Base-by-base conservation (phyloP, 2,329 filamentous ascomycete genomes). In the Nigrograna mackinnonii region DNA sequence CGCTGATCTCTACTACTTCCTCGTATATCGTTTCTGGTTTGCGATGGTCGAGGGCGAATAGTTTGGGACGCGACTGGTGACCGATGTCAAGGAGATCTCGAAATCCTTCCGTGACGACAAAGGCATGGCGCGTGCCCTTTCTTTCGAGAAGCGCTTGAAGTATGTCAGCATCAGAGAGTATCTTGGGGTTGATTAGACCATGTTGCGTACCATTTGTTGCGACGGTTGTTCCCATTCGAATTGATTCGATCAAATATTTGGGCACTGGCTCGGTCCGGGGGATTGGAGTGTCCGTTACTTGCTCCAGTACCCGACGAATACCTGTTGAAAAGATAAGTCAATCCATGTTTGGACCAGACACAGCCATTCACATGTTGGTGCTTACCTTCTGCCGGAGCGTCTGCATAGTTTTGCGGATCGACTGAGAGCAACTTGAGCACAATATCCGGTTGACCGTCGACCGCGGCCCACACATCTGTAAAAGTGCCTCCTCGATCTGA, bases 381-480 rank as follows among this genome's bases (percentile, higher is more conserved):
- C n/a, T n/a, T n/a, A 19, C 55, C 60, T 51, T 67, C 63, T 13
- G 53, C 57, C 3, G 63, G 63, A 4, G 63, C 63, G 50, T 67
- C 60, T 12, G 44, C 34, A 36, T 64, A 67, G 33, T 64, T 60
- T 2, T 38, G 32, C 2, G 62, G 63, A 40, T 64, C 61, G 39
- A 53, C 46, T 7, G 52, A 58, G n/a, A 67, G 42, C 2, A 66
- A 49, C 36, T 66, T 65, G 37, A 66, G 42, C 12, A 66, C 38
- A 16, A 64, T 56, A 19, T 45, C 37, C 30, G 56, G 21, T 4
- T 52, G 51, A 16, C 48, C 50, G 0, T 55, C 17, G 31, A 50
- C 56, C 18, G 57, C 61, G n/a, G n/a, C n/a, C n/a, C n/a, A n/a
- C n/a, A n/a, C n/a, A n/a, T n/a, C n/a, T n/a, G n/a, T n/a, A 17